Percentiles rank a stretch among this genome's conserved stretches.
Evolutionary conservation across 2,329 filamentous ascomycete species (phyloP).

Genomic region (Pseudonectria buxi): DNA sequence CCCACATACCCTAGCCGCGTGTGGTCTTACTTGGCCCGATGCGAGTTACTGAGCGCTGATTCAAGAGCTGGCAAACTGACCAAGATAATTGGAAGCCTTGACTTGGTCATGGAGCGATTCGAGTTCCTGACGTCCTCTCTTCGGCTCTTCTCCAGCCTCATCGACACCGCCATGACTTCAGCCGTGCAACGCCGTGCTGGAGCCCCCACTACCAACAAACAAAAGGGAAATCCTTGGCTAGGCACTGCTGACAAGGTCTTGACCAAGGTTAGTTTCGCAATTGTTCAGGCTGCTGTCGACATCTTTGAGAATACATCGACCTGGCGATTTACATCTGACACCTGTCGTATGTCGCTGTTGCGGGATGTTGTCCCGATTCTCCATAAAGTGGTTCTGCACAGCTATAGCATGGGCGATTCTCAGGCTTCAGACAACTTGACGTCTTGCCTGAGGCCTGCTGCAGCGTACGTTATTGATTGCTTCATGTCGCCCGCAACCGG

Average conservation of each 20-base stretch:
- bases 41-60: conserved; percentile 69
- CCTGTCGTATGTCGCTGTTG: conserved; percentile 64
- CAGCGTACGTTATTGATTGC: conserved; percentile 67
- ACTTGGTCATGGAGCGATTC: conserved; percentile 70
- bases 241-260: conserved; percentile 75
- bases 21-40: conserved; percentile 83
- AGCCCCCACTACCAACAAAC: conserved; percentile 40
- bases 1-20: conserved; percentile 72
- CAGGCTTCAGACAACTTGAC: conserved; percentile 41
- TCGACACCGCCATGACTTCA: conserved; percentile 68
- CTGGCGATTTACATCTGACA: conserved; percentile 70
- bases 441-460: conserved; percentile 62
- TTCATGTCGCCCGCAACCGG: conserved; percentile 66
- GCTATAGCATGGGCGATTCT: conserved; percentile 66
- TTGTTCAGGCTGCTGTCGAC: conserved; percentile 71
- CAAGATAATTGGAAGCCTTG: conserved; percentile 72
- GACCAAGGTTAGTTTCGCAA: conserved; percentile 61
- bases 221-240: conserved; percentile 52
- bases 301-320: conserved; percentile 78
- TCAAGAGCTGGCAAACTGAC: conserved; percentile 70
- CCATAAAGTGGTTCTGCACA: conserved; percentile 62
- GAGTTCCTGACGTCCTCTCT: conserved; percentile 70
- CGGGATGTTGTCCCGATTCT: conserved; percentile 62
- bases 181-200: conserved; percentile 59
- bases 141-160: conserved; percentile 64